phyloP scores from a whole-genome alignment of 129 eudicot species.

The Calendula officinalis region DNA sequence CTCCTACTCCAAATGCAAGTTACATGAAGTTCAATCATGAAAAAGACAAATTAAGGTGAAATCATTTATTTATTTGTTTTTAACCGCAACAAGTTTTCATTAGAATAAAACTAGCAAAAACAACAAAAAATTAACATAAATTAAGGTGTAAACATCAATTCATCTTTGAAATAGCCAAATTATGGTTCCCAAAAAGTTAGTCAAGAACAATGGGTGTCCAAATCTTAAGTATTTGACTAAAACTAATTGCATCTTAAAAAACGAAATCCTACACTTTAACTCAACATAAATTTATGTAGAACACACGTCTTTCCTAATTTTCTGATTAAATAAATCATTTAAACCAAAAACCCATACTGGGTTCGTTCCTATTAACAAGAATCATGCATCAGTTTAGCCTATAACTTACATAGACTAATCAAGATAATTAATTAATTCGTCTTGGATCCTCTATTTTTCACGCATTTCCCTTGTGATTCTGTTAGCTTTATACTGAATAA shows the following conservation, averaged over 20 bases:
- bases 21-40: not conserved
- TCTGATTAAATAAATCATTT: not conserved
- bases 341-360: not conserved
- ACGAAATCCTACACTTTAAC: conserved; percentile 1
- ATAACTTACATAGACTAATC: not conserved
- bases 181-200: conserved; percentile 4
- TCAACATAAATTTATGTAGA: not conserved
- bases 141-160: not conserved
- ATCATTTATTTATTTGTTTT: no score
- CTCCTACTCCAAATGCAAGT: not conserved
- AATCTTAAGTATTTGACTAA: conserved; percentile 13
- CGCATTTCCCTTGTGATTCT: not conserved
- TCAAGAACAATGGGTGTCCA: conserved; percentile 7
- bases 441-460: conserved; percentile 21
- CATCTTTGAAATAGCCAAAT: conserved; percentile 19
- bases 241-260: not conserved
- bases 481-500: not conserved
- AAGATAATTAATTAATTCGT: not conserved
- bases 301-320: not conserved
- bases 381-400: conserved; percentile 6
- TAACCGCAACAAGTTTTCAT: no score
- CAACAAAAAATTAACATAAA: not conserved
- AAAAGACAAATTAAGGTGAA: not conserved
- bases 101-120: not conserved
- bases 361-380: not conserved